phyloP scores from a whole-genome alignment of 257 asterid genomes.

The Solanum chaucha region DNA sequence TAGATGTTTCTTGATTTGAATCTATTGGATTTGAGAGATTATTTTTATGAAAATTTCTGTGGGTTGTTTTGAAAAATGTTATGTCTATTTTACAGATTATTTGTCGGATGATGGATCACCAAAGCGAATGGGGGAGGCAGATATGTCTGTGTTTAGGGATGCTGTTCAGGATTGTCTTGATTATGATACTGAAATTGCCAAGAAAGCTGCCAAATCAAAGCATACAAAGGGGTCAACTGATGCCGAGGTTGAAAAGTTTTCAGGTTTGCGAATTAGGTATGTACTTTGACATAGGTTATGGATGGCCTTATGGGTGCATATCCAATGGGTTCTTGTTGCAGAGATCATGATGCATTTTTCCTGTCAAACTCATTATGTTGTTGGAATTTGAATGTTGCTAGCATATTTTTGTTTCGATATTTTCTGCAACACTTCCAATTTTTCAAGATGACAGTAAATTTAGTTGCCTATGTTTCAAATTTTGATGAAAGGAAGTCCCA shows the following conservation, averaged over 20 bases:
- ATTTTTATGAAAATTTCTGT: neutral
- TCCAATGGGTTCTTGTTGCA: neutral
- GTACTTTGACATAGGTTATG: conserved; percentile 8
- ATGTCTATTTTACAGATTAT: conserved; percentile 28
- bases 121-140: conserved; percentile 30
- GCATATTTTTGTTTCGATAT: neutral
- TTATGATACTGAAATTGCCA: conserved; percentile 44
- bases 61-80: neutral
- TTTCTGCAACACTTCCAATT: neutral
- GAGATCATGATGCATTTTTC: neutral
- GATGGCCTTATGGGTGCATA: neutral
- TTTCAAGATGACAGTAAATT: neutral
- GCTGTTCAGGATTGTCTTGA: conserved; percentile 73
- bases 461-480: neutral
- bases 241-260: conserved; percentile 64
- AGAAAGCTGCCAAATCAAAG: conserved; percentile 29
- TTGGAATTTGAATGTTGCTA: neutral
- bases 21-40: neutral
- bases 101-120: conserved; percentile 56
- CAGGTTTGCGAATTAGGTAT: conserved; percentile 73
- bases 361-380: neutral
- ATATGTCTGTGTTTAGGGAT: conserved; percentile 81
- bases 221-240: conserved; percentile 27
- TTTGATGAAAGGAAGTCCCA: neutral
- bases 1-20: neutral